Base-by-base conservation (phyloP, 176 grass and related monocot genomes). In the Guadua angustifolia region DNA sequence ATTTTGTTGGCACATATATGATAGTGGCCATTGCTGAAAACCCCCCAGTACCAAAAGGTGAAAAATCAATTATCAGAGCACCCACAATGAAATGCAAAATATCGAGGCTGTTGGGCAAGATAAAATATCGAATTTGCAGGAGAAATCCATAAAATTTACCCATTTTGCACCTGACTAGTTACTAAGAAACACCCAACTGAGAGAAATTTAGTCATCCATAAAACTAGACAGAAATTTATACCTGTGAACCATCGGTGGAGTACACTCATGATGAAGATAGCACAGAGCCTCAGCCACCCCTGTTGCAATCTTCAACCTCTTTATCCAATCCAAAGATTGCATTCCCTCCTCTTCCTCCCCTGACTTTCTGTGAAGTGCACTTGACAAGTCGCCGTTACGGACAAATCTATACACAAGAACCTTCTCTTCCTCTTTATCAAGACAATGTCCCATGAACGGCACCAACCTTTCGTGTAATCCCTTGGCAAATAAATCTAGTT, bases 291-390 rank as follows among this genome's bases (percentile, higher is more conserved):
- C 97, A 22, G 93, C 97, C 9, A 94, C 89, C 46, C 97, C 97
- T 58, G 87, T 99, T 39, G 97, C 97, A 82, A 99, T 96, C 88
- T 99, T 99, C 61, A 99, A 73, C 67, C 97, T 99, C 88, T 99
- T 95, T 79, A 99, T 94, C 97, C 97, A 99, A 89, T 99, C 97
- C 79, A 99, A 88, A 58, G 97, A 92, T 84, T 92, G 97, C 85
- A 95, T 47, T 25, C 90, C 93, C 56, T 92, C 92, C 19, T 97
- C 91, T 89, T 93, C 93, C 52, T 95, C 89, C 77, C 81, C 81
- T 43, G 71, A 80, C 70, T 94, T 96, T 73, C 86, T 84, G 66
- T 96, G 91, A 86, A 95, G 74, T n/a, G 94, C 78, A 73, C 65
- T 88, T 42, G 80, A 89, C 76, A 99, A 69, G 65, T 96, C 89